Evolutionary conservation across 176 grass and related monocot genomes (phyloP), one percentile per base, ranked within the genome.

Genomic region (Themeda triandra): DNA sequence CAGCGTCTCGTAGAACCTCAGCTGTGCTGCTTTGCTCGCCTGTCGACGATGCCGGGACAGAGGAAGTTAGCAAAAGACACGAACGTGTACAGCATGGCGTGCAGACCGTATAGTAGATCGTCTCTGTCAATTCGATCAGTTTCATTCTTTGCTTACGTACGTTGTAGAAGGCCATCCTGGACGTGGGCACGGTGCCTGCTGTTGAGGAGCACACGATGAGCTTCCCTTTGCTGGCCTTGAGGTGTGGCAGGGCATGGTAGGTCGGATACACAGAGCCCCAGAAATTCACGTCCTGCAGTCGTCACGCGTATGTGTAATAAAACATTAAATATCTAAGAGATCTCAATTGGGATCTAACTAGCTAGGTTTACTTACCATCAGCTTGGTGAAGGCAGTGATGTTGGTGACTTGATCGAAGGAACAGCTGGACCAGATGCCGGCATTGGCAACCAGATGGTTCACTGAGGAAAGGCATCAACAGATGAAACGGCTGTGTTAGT

Each of bases 371-470:
- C 7, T 51, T 53, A 87, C 92, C 92, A 87, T 94, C 46, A 87
- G n/a, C 54, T 87, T 75, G 28, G 59, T 89, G 75, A 94, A 94
- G 15, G 80, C 89, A 0, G 83, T 83, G 51, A 94, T 89, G 74
- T 94, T 89, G 63, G 92, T 91, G 33, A 94, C 59, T 11, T 87
- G 71, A 24, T 94, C 89, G 48, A 94, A 94, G 63, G 68, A 37
- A 76, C 92, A 89, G 64, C 14, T 82, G 44, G 86, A 87, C 80
- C 75, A 71, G 39, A 94, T 21, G 6, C 92, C 92, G 68, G 92
- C 92, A 24, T 94, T 94, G 70, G 89, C 89, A 17, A 94, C 89
- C 18, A 94, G 84, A 76, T 94, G 89, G 65, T 91, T 91, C 80
- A 94, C 92, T 91, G 10, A 48, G 0, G 51, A 54, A n/a, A 54